Percentiles rank a stretch among this genome's conserved stretches.
phyloP scores from a whole-genome alignment of 176 grass and related monocot species.

The Paspalum vaginatum region DNA sequence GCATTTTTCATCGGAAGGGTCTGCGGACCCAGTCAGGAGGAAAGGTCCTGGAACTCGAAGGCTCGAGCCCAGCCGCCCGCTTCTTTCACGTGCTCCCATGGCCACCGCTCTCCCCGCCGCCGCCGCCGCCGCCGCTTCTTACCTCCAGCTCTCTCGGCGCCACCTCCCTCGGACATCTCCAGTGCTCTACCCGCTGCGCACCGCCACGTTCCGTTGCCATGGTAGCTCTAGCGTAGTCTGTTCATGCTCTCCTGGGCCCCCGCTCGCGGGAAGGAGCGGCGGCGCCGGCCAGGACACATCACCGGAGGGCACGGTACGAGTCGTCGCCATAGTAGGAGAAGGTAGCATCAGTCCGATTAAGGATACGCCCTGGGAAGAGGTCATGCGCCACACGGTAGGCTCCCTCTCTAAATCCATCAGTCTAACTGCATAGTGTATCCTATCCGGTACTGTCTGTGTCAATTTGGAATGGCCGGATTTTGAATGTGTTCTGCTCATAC shows the following conservation, averaged over 20 bases:
- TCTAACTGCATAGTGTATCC: neutral
- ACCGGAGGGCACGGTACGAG: constrained; percentile 35
- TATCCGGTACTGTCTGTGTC: neutral
- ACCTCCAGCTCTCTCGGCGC: constrained; percentile 5
- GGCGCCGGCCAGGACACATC: neutral
- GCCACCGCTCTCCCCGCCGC: constrained; percentile 41
- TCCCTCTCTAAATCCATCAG: constrained; percentile 17
- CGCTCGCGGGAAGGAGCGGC: neutral
- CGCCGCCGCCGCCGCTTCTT: neutral
- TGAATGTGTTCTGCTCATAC: neutral
- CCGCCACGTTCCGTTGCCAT: neutral
- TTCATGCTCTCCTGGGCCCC: neutral
- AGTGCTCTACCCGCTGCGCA: neutral
- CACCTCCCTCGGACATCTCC: neutral
- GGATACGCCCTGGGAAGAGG: constrained; percentile 74
- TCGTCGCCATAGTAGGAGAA: constrained; percentile 70
- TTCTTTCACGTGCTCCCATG: constrained; percentile 36
- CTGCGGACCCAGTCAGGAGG: neutral
- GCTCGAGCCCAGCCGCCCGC: constrained; percentile 25
- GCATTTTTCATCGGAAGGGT: constrained; percentile 2
- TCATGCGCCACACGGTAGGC: constrained; percentile 86
- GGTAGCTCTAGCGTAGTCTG: constrained; percentile 12
- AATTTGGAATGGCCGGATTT: neutral
- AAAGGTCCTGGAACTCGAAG: constrained; percentile 16
- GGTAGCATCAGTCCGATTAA: constrained; percentile 74